Evolutionary conservation across 2,329 filamentous ascomycete genomes (phyloP).

Genomic region (Penicillium sp.): DNA sequence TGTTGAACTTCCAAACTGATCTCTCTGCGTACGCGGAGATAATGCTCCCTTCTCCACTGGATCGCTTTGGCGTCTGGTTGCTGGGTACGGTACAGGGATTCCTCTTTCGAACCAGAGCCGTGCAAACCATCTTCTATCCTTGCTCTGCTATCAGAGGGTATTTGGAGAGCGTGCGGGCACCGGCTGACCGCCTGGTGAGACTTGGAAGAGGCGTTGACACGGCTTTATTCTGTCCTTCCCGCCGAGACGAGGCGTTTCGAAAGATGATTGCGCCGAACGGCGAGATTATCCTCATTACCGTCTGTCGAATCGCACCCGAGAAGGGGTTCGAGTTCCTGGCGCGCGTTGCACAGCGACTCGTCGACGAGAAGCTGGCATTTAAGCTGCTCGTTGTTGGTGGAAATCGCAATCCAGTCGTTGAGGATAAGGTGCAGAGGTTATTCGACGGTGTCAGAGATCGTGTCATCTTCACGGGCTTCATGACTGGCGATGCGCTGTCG

Average conservation of each 20-base stretch:
- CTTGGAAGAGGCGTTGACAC: slow-evolving; percentile 68
- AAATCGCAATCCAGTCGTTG: slow-evolving; percentile 65
- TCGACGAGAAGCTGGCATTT: slow-evolving; percentile 59
- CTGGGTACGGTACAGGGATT: slow-evolving; percentile 67
- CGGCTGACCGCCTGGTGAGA: slow-evolving; percentile 58
- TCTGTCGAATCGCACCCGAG: slow-evolving; percentile 68
- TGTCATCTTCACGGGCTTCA: slow-evolving; percentile 68
- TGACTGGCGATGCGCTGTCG: slow-evolving; percentile 63
- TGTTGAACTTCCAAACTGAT: slow-evolving; percentile 74
- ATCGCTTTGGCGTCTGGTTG: slow-evolving; percentile 62
- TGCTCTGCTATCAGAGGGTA: slow-evolving; percentile 65
- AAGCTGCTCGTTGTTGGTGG: slow-evolving; percentile 69
- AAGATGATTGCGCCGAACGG: slow-evolving; percentile 59
- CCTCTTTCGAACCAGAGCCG: slow-evolving; percentile 62
- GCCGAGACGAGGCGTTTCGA: slow-evolving; percentile 56
- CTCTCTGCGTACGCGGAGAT: slow-evolving; percentile 69
- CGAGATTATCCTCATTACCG: slow-evolving; percentile 66
- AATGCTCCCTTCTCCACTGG: slow-evolving; percentile 66
- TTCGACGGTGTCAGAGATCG: slow-evolving; percentile 59
- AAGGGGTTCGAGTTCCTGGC: slow-evolving; percentile 72
- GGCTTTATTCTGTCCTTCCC: slow-evolving; percentile 59
- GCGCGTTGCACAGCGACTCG: slow-evolving; percentile 56
- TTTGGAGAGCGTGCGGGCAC: slow-evolving; percentile 60
- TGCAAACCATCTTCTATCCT: slow-evolving; percentile 70
- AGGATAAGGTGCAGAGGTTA: slow-evolving; percentile 61